A percentile compares a stretch with the other conserved stretches of the same genome.
These are phyloP conservation scores for Mercurialis annua DNA, from an alignment of 345 rosid species.

Conservation along the genomic window DNA sequence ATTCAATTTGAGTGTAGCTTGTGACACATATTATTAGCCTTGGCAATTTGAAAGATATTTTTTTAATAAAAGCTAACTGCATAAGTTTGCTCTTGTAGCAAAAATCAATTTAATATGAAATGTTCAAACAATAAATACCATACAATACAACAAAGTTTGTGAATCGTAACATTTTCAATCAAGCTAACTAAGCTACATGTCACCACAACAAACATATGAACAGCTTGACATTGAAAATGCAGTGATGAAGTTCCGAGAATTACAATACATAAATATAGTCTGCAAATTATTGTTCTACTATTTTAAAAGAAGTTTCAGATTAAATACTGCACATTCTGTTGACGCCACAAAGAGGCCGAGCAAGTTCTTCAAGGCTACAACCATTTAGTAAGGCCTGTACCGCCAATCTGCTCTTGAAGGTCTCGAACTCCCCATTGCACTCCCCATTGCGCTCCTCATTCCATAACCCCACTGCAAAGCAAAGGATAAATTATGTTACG, in stretches of 20 bases:
- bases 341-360: not conserved
- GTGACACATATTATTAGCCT: too few relatives aligned
- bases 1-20: too few relatives aligned
- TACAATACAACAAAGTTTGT: not conserved
- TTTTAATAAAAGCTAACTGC: not conserved
- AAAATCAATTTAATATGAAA: not conserved
- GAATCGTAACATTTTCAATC: not conserved
- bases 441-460: too few relatives aligned
- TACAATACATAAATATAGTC: not conserved
- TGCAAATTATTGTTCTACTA: slow-evolving; percentile 1
- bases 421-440: slow-evolving; percentile 54
- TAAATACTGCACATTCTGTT: not conserved
- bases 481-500: not conserved
- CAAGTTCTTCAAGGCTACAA: slow-evolving; percentile 4
- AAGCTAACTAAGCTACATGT: not conserved
- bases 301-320: not conserved
- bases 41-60: too few relatives aligned
- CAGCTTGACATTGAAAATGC: not conserved
- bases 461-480: slow-evolving; percentile 70
- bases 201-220: not conserved
- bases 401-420: slow-evolving; percentile 89
- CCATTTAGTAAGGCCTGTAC: slow-evolving; percentile 67
- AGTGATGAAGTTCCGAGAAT: not conserved
- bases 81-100: not conserved
- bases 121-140: not conserved